A percentile compares a stretch with the other conserved stretches of the same genome.
phyloP scores from a whole-genome alignment of 2,329 filamentous ascomycete genomes.

The Ophidiomyces ophidiicola region DNA sequence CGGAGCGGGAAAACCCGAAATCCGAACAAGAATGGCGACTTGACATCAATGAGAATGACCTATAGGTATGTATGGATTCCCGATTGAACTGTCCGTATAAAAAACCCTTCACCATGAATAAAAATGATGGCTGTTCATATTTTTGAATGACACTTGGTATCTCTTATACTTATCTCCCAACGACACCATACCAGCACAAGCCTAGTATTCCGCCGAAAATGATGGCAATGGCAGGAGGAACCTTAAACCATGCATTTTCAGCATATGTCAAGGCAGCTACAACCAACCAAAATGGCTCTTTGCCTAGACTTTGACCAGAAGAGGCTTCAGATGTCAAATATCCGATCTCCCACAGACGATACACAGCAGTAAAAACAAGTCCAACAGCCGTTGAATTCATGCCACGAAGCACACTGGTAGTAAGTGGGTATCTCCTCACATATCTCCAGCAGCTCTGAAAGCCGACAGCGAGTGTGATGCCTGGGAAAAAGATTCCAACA shows the following conservation, averaged over 20 bases:
- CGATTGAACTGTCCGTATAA: too few relatives aligned
- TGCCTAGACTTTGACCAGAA: constrained; percentile 42
- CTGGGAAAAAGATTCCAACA: constrained; percentile 33
- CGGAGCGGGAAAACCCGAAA: not conserved
- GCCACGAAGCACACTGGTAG: constrained; percentile 42
- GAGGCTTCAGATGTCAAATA: constrained; percentile 41
- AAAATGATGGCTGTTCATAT: too few relatives aligned
- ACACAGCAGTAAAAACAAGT: constrained; percentile 52
- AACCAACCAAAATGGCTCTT: constrained; percentile 54
- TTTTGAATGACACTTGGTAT: too few relatives aligned
- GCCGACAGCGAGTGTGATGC: constrained; percentile 25
- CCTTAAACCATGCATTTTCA: constrained; percentile 37
- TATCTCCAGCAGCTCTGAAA: constrained; percentile 43
- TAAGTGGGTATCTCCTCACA: constrained; percentile 36
- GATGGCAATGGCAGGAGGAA: constrained; percentile 36
- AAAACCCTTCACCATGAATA: too few relatives aligned
- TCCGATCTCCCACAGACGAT: constrained; percentile 51
- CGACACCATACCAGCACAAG: constrained; percentile 37
- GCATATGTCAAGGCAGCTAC: constrained; percentile 42
- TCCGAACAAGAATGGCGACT: too few relatives aligned
- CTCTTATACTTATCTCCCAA: constrained; percentile 18
- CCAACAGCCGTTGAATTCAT: constrained; percentile 51
- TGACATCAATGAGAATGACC: too few relatives aligned
- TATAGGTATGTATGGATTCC: too few relatives aligned
- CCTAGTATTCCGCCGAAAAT: constrained; percentile 38